Conservation (phyloP, 208 protist genomes). For the Endotrypanum monterogeii region DNA sequence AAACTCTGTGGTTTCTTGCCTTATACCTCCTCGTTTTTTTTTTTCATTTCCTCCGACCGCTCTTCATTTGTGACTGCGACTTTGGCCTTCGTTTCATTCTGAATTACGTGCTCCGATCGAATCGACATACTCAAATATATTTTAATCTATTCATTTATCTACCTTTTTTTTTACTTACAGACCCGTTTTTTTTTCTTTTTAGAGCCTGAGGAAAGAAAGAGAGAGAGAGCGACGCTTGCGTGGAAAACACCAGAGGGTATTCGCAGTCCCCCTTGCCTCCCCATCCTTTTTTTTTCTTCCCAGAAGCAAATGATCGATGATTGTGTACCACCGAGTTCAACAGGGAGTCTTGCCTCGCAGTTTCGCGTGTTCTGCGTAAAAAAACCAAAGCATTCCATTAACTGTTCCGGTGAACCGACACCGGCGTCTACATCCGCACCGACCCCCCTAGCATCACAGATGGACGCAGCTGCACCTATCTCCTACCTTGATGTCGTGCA, state of each 20-base stretch:
- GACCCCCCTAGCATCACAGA: not conserved
- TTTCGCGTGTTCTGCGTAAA: constrained; percentile 10
- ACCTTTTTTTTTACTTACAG: no score
- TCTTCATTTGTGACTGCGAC: not conserved
- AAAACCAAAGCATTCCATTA: constrained; percentile 2
- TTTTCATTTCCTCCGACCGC: not conserved
- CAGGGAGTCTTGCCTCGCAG: not conserved
- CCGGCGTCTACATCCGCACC: not conserved
- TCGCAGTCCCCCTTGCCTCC: not conserved
- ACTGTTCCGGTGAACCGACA: not conserved
- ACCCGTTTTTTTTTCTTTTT: not conserved
- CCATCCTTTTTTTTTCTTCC: no score
- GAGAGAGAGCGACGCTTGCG: no score
- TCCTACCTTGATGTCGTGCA: constrained; percentile 23
- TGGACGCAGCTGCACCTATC: not conserved
- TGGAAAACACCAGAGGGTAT: no score
- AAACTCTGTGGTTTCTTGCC: not conserved
- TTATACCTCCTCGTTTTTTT: not conserved
- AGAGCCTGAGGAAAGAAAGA: no score
- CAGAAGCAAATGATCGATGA: not conserved
- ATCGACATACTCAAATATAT: not conserved
- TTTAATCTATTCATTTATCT: not conserved
- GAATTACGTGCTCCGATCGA: not conserved
- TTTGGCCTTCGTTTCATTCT: not conserved
- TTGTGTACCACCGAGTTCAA: not conserved